Base-by-base conservation (phyloP, 805 yeast species). In the Nakazawaea sp. region DNA sequence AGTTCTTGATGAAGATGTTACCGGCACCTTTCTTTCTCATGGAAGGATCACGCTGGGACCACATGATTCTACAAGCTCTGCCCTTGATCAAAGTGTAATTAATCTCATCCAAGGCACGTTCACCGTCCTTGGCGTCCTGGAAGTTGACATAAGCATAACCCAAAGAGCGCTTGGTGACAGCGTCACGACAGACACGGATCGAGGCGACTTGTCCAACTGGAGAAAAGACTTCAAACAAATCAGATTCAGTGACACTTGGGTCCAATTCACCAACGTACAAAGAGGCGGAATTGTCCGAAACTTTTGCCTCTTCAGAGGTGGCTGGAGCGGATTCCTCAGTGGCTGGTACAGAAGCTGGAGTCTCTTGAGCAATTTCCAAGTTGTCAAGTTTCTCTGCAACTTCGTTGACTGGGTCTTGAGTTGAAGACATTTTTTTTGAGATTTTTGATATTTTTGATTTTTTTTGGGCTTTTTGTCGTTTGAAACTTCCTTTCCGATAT, bases 1-100 rank as follows among this genome's bases (percentile, higher is more conserved):
- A 79, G 78, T 92, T 92, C 81, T 92, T 92, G 72, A 92, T 90
- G 78, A 83, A 92, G 50, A 92, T 81, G 77, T 92, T 92, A 58
- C 96, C 97, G 47, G 86, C 82, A 64, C 97, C 97, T 59, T 81
- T 81, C 75, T 81, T 86, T 76, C 98, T 85, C 56, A 80, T 64
- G 45, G 96, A 75, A 48, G 98, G 97, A 64, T 92, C 97, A 70
- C 97, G 87, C 74, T 92, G 97, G 51, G 97, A 88, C 97, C 97
- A 88, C 97, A 92, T 92, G 72, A 92, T 90, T 68, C 98, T 87
- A 71, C 97, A 88, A 56, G 96, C 88, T 58, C 82, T 86, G 58
- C 96, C 97, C 66, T 89, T 89, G 69, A 92, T 80, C 56, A 78
- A 78, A 43, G 88, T 68, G 74, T 92, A 92, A 86, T 90, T 92